Base-by-base conservation (phyloP, 768 basidiomycete species). In the Tylopilus intermedius region DNA sequence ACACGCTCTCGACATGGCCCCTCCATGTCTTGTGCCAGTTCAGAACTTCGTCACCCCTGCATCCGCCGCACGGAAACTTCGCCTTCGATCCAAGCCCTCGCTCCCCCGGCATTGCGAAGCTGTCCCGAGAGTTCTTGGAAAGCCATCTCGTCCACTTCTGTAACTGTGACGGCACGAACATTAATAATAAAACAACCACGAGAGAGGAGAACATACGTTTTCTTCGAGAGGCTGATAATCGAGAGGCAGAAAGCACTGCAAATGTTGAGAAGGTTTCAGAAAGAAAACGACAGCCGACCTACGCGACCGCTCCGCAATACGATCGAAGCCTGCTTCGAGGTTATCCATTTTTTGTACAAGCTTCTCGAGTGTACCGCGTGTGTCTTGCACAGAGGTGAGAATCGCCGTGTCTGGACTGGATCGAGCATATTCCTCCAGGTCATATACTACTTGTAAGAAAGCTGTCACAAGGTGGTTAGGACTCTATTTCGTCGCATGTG, bases 241-340 rank as follows among this genome's bases (percentile, higher is more conserved):
- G 75, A 14, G 90, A 90, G 39, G 84, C 76, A 14, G 90, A 91
- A 37, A 91, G 75, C 33, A 93, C 90, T 91, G 48, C 29, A 50
- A 52, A 27, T 38, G 15, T 55, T 56, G 37, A 47, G 13, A 45
- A 51, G 18, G 40, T 2, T 33, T 33, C 7, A 21, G 3, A 3
- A 4, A 29, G 29, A 5, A 13, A 22, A 22, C 3, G n/a, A 42
- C 1, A 26, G 15, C 5, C 0, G 55, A 60, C 89, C 51, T 65
- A 92, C 92, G 67, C 54, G 89, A 90, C 44, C 87, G 81, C 65
- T 94, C 90, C 3, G 89, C 87, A 60, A 94, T 86, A 57, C 83
- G 80, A 60, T 94, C 93, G 62, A 96, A 94, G 2, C 86, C 86
- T 0, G 79, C 67, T 65, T 90, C 86, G 11, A 94, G 74, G 24